These are phyloP conservation scores for Bolboschoenus planiculmis DNA, from an alignment of 176 grass and related monocot genomes.

Conservation along the genomic window DNA sequence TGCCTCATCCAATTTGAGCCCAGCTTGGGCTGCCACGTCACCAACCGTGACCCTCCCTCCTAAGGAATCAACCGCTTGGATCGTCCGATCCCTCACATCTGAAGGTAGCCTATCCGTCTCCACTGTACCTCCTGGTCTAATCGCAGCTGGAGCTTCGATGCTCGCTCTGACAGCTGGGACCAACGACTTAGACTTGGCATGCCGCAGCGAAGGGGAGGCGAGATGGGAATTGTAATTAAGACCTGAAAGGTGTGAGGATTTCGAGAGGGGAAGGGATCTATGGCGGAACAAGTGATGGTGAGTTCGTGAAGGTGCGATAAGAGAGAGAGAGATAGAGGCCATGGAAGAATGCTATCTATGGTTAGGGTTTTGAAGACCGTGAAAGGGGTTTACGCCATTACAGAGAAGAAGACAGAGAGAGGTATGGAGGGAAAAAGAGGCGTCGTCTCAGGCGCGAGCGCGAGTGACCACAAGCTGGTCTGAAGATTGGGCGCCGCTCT, in stretches of 20 bases:
- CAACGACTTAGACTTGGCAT: slow-evolving; percentile 13
- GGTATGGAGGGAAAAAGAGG: neutral
- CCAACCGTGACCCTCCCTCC: slow-evolving; percentile 82
- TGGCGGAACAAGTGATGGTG: slow-evolving; percentile 21
- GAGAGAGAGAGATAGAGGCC: slow-evolving; percentile 41
- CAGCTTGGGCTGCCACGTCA: slow-evolving; percentile 66
- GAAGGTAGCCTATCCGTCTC: slow-evolving; percentile 91
- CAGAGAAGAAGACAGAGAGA: slow-evolving; percentile 12
- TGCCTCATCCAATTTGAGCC: slow-evolving; percentile 58
- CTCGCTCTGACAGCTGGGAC: slow-evolving; percentile 27
- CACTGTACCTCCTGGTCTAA: slow-evolving; percentile 54
- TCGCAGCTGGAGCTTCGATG: slow-evolving; percentile 36
- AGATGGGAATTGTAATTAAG: neutral
- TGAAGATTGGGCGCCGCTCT: slow-evolving; percentile 10
- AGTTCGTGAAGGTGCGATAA: slow-evolving; percentile 31
- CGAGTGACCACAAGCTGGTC: slow-evolving; percentile 34
- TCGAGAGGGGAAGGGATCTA: slow-evolving; percentile 22
- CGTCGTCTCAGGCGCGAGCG: slow-evolving; percentile 19
- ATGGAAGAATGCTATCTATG: no score
- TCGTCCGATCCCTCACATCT: slow-evolving; percentile 67
- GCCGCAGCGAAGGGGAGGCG: neutral
- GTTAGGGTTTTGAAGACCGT: slow-evolving; percentile 20
- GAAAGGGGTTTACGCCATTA: slow-evolving; percentile 14
- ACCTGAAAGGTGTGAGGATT: slow-evolving; percentile 27
- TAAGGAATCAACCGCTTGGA: slow-evolving; percentile 70